These are phyloP conservation scores for Pezicula neosporulosa DNA, from an alignment of 2,329 filamentous ascomycete genomes.

Conservation along the genomic window DNA sequence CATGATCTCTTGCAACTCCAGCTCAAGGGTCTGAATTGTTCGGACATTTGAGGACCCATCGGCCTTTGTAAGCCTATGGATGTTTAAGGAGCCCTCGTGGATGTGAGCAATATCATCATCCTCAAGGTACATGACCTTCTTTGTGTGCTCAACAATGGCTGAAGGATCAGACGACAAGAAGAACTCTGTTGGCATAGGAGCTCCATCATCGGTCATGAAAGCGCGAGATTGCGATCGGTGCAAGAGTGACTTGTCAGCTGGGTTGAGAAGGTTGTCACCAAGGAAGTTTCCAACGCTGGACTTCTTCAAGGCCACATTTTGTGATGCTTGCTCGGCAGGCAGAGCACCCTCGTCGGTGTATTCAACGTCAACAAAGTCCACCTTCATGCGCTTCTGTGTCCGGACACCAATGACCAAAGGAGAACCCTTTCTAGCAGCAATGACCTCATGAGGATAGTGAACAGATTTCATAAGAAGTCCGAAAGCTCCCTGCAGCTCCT, in stretches of 20 bases:
- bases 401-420: slow-evolving; percentile 95
- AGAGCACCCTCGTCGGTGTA: slow-evolving; percentile 81
- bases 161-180: slow-evolving; percentile 99
- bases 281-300: slow-evolving; percentile 63
- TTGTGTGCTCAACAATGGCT: slow-evolving; percentile 98
- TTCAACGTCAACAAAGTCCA: slow-evolving; percentile 99
- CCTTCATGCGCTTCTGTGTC: slow-evolving; percentile 99
- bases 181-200: slow-evolving; percentile 97
- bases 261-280: slow-evolving; percentile 70
- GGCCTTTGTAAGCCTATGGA: slow-evolving; percentile 95
- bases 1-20: slow-evolving; percentile 99
- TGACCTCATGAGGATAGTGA: slow-evolving; percentile 96
- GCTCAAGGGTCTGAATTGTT: slow-evolving; percentile 96
- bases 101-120: slow-evolving; percentile 99
- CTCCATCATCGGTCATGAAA: slow-evolving; percentile 97
- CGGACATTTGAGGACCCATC: slow-evolving; percentile 96
- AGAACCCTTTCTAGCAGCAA: slow-evolving; percentile 97
- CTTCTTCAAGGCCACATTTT: slow-evolving; percentile 97
- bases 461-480: slow-evolving; percentile 97
- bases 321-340: slow-evolving; percentile 88
- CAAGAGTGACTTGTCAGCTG: slow-evolving; percentile 94
- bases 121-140: slow-evolving; percentile 99
- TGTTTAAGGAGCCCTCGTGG: slow-evolving; percentile 97
- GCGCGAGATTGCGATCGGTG: slow-evolving; percentile 98
- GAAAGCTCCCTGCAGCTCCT: slow-evolving; percentile 96